Percentiles rank a stretch among this genome's conserved stretches.
These are phyloP conservation scores for Chalciporus chontae DNA, from an alignment of 768 basidiomycete species.

Conservation along the genomic window DNA sequence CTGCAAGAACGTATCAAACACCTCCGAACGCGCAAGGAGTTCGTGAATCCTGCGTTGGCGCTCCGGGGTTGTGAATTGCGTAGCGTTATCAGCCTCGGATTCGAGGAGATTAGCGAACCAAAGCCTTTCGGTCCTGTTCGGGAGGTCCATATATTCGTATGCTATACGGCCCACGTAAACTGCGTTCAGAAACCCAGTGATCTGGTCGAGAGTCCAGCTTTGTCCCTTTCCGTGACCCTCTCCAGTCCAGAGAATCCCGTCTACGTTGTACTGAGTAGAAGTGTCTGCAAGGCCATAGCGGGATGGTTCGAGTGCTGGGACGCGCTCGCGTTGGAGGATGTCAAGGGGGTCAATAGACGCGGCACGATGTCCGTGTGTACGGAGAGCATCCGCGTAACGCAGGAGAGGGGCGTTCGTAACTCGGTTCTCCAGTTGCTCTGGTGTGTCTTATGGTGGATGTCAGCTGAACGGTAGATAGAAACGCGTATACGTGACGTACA, in stretches of 20 bases:
- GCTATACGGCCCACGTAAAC: slow-evolving; percentile 85
- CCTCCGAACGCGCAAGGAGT: slow-evolving; percentile 72
- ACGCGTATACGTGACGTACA: slow-evolving; percentile 44
- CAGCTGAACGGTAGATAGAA: neutral
- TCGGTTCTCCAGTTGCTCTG: slow-evolving; percentile 64
- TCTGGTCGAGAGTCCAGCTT: slow-evolving; percentile 68
- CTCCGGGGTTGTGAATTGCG: slow-evolving; percentile 27
- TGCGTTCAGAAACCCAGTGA: slow-evolving; percentile 62
- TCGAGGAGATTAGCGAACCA: slow-evolving; percentile 91
- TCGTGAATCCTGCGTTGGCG: slow-evolving; percentile 59
- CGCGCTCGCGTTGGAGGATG: slow-evolving; percentile 77
- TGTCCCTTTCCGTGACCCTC: slow-evolving; percentile 23
- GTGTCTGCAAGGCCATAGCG: slow-evolving; percentile 71
- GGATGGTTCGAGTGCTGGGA: slow-evolving; percentile 69
- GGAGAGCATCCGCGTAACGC: slow-evolving; percentile 85
- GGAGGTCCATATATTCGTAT: slow-evolving; percentile 91
- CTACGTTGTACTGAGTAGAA: slow-evolving; percentile 57
- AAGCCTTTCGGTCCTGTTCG: slow-evolving; percentile 77
- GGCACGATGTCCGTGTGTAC: slow-evolving; percentile 82
- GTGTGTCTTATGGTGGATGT: slow-evolving; percentile 45
- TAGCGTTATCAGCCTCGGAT: slow-evolving; percentile 35
- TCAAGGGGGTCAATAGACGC: slow-evolving; percentile 87
- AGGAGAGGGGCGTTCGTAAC: slow-evolving; percentile 71
- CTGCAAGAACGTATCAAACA: slow-evolving; percentile 82
- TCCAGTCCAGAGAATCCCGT: slow-evolving; percentile 78